These are phyloP conservation scores for Podosphaera aphanis DNA, from an alignment of 2,329 filamentous ascomycete species.

Conservation along the genomic window DNA sequence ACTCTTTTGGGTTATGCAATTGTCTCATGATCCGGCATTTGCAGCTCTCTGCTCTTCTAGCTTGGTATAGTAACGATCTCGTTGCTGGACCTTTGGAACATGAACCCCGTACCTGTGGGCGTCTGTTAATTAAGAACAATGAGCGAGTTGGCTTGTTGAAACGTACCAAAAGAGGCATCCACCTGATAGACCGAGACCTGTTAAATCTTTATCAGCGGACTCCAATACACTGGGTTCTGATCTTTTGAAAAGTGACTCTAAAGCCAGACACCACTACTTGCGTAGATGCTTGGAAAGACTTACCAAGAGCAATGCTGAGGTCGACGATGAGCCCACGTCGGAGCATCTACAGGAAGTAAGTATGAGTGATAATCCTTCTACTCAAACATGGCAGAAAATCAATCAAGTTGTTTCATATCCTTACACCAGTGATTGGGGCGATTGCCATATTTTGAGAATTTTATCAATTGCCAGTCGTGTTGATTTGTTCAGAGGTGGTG, in stretches of 20 bases:
- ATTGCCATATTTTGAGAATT: slow-evolving; percentile 15
- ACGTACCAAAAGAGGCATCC: slow-evolving; percentile 32
- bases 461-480: neutral
- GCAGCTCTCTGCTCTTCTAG: slow-evolving; percentile 19
- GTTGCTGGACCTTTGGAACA: slow-evolving; percentile 18
- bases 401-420: slow-evolving; percentile 3
- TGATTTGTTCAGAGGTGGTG: neutral
- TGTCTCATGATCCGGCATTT: slow-evolving; percentile 5
- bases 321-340: slow-evolving; percentile 32
- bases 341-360: slow-evolving; percentile 26
- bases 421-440: slow-evolving; percentile 18
- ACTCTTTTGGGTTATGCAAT: neutral
- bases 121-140: slow-evolving; percentile 2
- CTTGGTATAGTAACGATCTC: slow-evolving; percentile 20
- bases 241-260: too few species aligned
- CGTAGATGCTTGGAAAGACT: slow-evolving; percentile 9
- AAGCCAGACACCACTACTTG: too few species aligned
- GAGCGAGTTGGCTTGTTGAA: neutral
- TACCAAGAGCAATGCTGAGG: slow-evolving; percentile 31
- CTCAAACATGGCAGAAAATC: slow-evolving; percentile 2
- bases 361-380: slow-evolving; percentile 3
- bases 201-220: neutral
- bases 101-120: slow-evolving; percentile 20
- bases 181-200: slow-evolving; percentile 28
- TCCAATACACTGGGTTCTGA: neutral